These are phyloP conservation scores for Daldinia caldariorum DNA, from an alignment of 495 filamentous ascomycete genomes.

Conservation along the genomic window DNA sequence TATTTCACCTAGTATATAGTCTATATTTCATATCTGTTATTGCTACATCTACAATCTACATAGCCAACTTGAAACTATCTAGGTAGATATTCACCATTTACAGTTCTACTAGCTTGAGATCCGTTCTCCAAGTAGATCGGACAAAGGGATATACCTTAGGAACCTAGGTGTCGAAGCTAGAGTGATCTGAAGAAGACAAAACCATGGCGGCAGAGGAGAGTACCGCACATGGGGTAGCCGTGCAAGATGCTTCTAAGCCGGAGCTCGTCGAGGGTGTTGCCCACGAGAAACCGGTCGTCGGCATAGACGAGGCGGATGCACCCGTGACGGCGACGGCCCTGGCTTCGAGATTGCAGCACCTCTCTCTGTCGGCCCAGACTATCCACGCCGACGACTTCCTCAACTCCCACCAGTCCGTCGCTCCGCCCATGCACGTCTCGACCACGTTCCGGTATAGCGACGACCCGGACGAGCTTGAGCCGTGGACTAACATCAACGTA, in stretches of 20 bases:
- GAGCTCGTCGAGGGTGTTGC: conserved; percentile 36
- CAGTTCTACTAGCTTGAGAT: too few relatives aligned
- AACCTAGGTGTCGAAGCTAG: too few relatives aligned
- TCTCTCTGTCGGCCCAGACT: conserved; percentile 72
- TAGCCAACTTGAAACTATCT: not conserved
- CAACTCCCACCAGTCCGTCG: conserved; percentile 76
- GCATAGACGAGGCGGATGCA: conserved; percentile 12
- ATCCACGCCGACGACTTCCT: conserved; percentile 88
- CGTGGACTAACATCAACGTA: conserved; percentile 58
- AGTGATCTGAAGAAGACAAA: not conserved
- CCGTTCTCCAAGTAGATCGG: not conserved
- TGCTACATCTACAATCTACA: not conserved
- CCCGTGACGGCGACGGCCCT: conserved; percentile 21
- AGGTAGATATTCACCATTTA: too few relatives aligned
- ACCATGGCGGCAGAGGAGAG: conserved; percentile 38
- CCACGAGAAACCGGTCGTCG: conserved; percentile 34
- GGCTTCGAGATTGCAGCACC: conserved; percentile 44
- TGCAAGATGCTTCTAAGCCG: conserved; percentile 32
- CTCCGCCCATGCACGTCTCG: conserved; percentile 85
- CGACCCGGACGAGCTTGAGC: conserved; percentile 70
- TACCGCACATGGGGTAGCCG: conserved; percentile 18
- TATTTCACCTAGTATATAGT: too few relatives aligned
- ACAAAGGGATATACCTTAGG: conserved; percentile 11
- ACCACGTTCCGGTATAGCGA: conserved; percentile 85
- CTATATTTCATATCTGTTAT: too few relatives aligned